phyloP scores from a whole-genome alignment of 208 protist species.

The Trypanosoma lewisi region DNA sequence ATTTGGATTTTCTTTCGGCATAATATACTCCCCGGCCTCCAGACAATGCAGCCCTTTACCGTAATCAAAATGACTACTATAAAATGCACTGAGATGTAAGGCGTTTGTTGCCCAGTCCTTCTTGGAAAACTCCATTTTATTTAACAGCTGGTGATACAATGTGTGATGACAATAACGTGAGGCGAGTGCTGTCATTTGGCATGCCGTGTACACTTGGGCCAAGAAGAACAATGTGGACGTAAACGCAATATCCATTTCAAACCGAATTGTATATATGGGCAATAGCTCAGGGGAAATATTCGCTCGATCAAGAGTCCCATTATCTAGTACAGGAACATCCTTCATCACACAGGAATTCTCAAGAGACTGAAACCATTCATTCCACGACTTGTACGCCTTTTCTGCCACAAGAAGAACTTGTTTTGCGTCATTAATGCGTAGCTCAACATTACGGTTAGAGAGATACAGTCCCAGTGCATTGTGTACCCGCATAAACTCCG shows the following conservation, averaged over 20 bases:
- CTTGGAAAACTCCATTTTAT: constrained; percentile 70
- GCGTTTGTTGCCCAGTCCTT: constrained; percentile 85
- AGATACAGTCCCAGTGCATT: constrained; percentile 79
- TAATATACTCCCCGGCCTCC: constrained; percentile 68
- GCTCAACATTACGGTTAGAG: constrained; percentile 33
- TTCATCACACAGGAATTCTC: constrained; percentile 32
- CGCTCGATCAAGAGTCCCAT: constrained; percentile 37
- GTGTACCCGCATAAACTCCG: constrained; percentile 63
- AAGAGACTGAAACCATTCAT: constrained; percentile 40
- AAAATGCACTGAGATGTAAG: constrained; percentile 81
- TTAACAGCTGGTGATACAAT: constrained; percentile 78
- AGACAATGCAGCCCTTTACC: constrained; percentile 84
- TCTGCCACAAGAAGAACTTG: constrained; percentile 61
- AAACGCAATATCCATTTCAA: constrained; percentile 76
- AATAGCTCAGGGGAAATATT: constrained; percentile 25
- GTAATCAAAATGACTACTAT: constrained; percentile 63
- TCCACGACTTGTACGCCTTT: constrained; percentile 57
- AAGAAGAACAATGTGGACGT: constrained; percentile 86
- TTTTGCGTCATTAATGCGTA: constrained; percentile 38
- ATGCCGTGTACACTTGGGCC: constrained; percentile 70
- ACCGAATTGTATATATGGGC: constrained; percentile 29
- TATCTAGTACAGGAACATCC: constrained; percentile 41
- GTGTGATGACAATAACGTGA: constrained; percentile 86
- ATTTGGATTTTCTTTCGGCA: constrained; percentile 49
- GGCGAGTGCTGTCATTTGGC: constrained; percentile 43